A percentile compares a stretch with the other conserved stretches of the same genome.
Conservation (phyloP, 2,329 filamentous ascomycete species). For the Ophiocordyceps camponoti-leonardi region DNA sequence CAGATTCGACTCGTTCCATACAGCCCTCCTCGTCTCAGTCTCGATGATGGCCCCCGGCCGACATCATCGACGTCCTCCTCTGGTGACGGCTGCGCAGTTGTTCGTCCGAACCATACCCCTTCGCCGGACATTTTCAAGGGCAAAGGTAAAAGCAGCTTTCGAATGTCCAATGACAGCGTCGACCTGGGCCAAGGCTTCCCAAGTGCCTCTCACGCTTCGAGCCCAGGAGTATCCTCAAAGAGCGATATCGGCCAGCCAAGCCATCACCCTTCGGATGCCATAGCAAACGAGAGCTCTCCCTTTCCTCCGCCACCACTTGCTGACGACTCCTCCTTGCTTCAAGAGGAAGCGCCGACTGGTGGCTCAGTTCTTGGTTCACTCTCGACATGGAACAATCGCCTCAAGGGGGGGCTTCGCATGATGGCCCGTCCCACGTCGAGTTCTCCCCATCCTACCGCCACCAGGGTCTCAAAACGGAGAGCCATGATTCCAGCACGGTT, state of each 20-base stretch:
- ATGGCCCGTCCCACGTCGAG: slow-evolving; percentile 14
- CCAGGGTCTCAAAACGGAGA: slow-evolving; percentile 2
- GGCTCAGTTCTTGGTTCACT: slow-evolving; percentile 5
- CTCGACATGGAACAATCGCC: slow-evolving; percentile 34
- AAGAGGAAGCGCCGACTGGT: not conserved
- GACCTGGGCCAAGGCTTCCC: not conserved
- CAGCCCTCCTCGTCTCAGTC: slow-evolving; percentile 17
- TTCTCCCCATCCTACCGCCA: not conserved
- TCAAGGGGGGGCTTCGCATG: slow-evolving; percentile 37
- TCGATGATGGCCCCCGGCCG: slow-evolving; percentile 9
- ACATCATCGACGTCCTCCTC: slow-evolving; percentile 9
- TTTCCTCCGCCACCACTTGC: slow-evolving; percentile 26
- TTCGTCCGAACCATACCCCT: not conserved
- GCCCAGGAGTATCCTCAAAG: not conserved
- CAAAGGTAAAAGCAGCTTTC: slow-evolving; percentile 1
- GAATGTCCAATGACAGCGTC: not conserved
- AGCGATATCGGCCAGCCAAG: not conserved
- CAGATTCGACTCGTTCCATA: slow-evolving; percentile 22
- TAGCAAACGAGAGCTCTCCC: not conserved
- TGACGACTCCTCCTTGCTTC: slow-evolving; percentile 14
- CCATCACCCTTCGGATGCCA: not conserved
- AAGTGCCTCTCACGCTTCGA: not conserved
- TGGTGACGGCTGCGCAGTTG: slow-evolving; percentile 5
- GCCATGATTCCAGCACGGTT: slow-evolving; percentile 3
- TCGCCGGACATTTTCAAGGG: not conserved